A percentile compares a stretch with the other conserved stretches of the same genome.
phyloP scores from a whole-genome alignment of 2,329 filamentous ascomycete species.

The Penicillium janthinellum region DNA sequence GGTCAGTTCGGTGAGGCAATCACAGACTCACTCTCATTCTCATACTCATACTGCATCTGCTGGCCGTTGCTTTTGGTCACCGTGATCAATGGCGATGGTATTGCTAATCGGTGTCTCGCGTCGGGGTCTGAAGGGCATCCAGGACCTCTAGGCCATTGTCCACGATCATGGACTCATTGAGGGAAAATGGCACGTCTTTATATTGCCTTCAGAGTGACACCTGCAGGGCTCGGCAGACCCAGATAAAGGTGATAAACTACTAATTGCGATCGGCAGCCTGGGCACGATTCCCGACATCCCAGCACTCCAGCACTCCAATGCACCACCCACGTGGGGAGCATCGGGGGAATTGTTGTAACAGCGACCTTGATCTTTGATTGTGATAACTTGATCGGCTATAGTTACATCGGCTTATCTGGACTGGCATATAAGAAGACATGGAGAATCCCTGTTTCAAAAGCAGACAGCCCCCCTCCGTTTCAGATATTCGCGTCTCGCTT shows the following conservation, averaged over 20 bases:
- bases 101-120: not conserved
- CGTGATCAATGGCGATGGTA: not conserved
- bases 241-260: not conserved
- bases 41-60: not conserved
- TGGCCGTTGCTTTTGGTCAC: not conserved
- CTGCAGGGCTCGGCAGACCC: not conserved
- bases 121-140: not conserved
- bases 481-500: not conserved
- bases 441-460: not conserved
- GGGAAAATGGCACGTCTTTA: not conserved
- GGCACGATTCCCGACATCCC: not conserved
- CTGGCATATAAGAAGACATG: not conserved
- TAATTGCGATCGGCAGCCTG: not conserved
- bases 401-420: not conserved
- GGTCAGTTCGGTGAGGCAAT: not conserved
- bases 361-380: not conserved
- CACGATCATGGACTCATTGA: rapidly evolving
- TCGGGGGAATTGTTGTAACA: not conserved
- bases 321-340: not conserved
- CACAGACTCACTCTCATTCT: not conserved
- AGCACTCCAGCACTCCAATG: not conserved
- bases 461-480: not conserved
- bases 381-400: not conserved
- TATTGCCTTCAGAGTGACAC: not conserved
- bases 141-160: not conserved